A percentile compares a stretch with the other conserved stretches of the same genome.
Evolutionary conservation across 176 grass and related monocot species (phyloP).

Genomic region (Triticum dicoccoides): DNA sequence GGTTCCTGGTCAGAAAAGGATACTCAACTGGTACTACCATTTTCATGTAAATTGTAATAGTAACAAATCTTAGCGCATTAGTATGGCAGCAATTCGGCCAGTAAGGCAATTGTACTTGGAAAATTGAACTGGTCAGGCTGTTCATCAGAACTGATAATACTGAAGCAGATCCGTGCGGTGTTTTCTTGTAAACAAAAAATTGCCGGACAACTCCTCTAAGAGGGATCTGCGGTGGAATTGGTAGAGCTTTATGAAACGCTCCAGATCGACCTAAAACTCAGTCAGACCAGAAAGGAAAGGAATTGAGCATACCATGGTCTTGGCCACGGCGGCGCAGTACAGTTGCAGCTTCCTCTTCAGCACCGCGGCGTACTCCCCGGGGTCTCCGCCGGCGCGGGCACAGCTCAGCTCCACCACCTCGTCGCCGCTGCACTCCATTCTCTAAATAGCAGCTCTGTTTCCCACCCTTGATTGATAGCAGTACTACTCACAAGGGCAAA

Average conservation of each 20-base stretch:
- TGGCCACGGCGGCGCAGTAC: constrained; percentile 80
- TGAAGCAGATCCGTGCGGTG: neutral
- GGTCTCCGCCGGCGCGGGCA: constrained; percentile 28
- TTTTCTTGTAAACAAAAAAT: neutral
- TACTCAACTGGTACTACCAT: neutral
- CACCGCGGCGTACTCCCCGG: constrained; percentile 42
- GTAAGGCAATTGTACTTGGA: neutral
- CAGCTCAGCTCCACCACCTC: constrained; percentile 43
- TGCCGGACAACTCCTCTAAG: neutral
- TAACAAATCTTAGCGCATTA: neutral
- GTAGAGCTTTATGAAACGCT: neutral
- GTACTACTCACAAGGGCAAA: neutral
- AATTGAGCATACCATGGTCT: constrained; percentile 51
- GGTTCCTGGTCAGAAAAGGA: neutral
- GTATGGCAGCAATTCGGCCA: neutral
- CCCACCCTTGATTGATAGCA: neutral
- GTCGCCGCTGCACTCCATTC: constrained; percentile 30
- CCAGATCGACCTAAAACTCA: neutral
- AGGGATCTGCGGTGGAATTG: neutral
- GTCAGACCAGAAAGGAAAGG: neutral
- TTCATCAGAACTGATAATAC: neutral
- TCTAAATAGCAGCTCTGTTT: neutral
- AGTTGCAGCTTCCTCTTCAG: constrained; percentile 81
- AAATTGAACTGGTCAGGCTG: neutral
- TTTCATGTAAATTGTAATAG: neutral